phyloP scores from a whole-genome alignment of 1,139 yeast genomes.

The Blastobotrys arbuscula region DNA sequence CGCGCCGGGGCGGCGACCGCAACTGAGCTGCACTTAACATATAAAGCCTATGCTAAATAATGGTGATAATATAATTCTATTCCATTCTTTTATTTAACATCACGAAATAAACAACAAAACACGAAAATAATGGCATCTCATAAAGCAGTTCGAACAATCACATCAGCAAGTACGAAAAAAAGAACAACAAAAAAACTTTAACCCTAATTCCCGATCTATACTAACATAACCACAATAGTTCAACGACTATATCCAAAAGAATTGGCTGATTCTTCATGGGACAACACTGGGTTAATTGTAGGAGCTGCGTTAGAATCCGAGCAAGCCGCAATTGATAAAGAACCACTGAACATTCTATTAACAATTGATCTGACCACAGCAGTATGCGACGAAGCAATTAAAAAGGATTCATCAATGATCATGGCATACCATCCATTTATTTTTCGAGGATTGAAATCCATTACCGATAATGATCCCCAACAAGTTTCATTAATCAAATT shows the following conservation, averaged over 20 bases:
- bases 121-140: conserved; percentile 16
- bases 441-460: conserved; percentile 79
- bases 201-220: too few relatives aligned
- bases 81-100: neutral
- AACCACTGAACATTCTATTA: conserved; percentile 48
- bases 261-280: conserved; percentile 87
- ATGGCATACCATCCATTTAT: conserved; percentile 93
- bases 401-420: conserved; percentile 43
- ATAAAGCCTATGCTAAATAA: too few relatives aligned
- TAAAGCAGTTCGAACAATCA: conserved; percentile 19
- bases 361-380: conserved; percentile 79
- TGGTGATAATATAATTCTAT: neutral
- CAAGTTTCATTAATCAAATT: conserved; percentile 69
- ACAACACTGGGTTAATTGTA: conserved; percentile 82
- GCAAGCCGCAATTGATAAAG: conserved; percentile 15
- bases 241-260: conserved; percentile 66
- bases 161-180: conserved; percentile 15
- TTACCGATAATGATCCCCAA: conserved; percentile 66
- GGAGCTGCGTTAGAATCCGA: conserved; percentile 41
- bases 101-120: neutral
- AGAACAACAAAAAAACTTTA: neutral
- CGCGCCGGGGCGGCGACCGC: too few relatives aligned
- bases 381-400: conserved; percentile 83
- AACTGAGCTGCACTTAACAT: too few relatives aligned
- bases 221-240: conserved; percentile 28